Evolutionary conservation across 2,329 filamentous ascomycete species (phyloP).

Genomic region (Madurella mycetomatis): DNA sequence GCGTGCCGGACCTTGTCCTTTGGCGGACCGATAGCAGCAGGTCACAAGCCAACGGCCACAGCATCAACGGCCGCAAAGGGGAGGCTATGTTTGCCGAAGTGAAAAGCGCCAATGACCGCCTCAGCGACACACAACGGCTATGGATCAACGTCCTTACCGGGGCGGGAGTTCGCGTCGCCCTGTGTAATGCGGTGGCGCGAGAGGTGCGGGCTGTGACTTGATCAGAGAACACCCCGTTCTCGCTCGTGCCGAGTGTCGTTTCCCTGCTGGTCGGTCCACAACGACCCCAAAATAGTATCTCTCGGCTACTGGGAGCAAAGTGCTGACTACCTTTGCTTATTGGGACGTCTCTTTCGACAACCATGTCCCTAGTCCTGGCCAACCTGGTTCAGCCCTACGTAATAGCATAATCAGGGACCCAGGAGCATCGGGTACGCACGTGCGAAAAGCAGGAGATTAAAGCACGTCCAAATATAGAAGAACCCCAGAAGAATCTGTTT

Average conservation of each 20-base stretch:
- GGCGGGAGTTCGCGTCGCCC: conserved; percentile 78
- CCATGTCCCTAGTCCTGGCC: not conserved
- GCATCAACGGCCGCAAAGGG: conserved; percentile 37
- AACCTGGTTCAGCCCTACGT: not conserved
- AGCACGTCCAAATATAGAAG: conserved; percentile 15
- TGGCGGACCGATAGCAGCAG: conserved; percentile 55
- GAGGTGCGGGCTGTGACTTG: conserved; percentile 44
- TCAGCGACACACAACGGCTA: conserved; percentile 92
- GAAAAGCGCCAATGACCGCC: conserved; percentile 81
- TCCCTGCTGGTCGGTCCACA: too few species aligned
- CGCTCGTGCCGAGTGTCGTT: not conserved
- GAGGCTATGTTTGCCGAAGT: conserved; percentile 76
- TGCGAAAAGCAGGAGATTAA: conserved; percentile 13
- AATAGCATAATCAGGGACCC: not conserved
- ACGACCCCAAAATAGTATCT: too few species aligned
- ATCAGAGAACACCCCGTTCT: conserved; percentile 1
- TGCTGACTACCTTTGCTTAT: too few species aligned
- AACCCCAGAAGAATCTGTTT: conserved; percentile 10
- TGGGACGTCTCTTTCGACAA: too few species aligned
- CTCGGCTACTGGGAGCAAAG: too few species aligned
- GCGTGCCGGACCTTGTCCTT: conserved; percentile 87
- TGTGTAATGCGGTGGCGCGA: conserved; percentile 62
- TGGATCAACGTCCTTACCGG: conserved; percentile 93
- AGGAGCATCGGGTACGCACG: conserved; percentile 10
- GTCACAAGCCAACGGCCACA: conserved; percentile 25